Evolutionary conservation across 768 basidiomycete species (phyloP).

Genomic region (Omphalotus guepiniiformis): DNA sequence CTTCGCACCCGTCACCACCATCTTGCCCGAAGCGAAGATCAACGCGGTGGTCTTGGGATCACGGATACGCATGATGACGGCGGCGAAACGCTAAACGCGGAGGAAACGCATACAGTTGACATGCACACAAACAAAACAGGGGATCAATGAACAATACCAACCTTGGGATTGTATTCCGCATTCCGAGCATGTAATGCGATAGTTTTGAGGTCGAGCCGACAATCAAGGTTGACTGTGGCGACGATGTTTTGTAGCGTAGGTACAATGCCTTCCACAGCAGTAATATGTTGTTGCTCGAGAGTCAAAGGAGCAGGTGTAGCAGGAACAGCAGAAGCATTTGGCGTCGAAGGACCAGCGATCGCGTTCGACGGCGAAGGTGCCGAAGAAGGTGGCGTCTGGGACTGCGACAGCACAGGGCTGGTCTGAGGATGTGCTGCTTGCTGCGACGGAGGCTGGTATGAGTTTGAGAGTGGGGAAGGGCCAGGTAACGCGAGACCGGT

Average conservation of each 20-base stretch:
- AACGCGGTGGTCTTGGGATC: constrained; percentile 99
- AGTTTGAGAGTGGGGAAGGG: constrained; percentile 55
- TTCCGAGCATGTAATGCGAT: constrained; percentile 97
- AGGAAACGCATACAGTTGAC: constrained; percentile 59
- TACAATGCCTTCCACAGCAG: constrained; percentile 95
- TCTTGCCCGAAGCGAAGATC: constrained; percentile 99
- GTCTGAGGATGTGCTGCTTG: constrained; percentile 20
- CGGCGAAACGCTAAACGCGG: constrained; percentile 92
- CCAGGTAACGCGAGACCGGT: constrained; percentile 42
- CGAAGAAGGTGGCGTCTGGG: constrained; percentile 23
- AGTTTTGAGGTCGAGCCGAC: constrained; percentile 94
- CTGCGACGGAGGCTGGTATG: constrained; percentile 36
- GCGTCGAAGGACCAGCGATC: constrained; percentile 55
- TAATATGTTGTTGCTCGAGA: constrained; percentile 91
- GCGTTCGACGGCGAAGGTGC: constrained; percentile 33
- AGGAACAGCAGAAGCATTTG: constrained; percentile 45
- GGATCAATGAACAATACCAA: constrained; percentile 51
- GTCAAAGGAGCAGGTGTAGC: constrained; percentile 72
- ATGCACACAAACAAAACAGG: constrained; percentile 39
- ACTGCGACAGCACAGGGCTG: constrained; percentile 25
- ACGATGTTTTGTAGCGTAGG: constrained; percentile 99
- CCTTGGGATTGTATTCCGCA: constrained; percentile 99
- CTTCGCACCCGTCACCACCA: constrained; percentile 99
- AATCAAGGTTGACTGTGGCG: constrained; percentile 97
- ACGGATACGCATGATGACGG: constrained; percentile 99